phyloP scores from a whole-genome alignment of 164 flowering plant genomes.

The Malania oleifera region DNA sequence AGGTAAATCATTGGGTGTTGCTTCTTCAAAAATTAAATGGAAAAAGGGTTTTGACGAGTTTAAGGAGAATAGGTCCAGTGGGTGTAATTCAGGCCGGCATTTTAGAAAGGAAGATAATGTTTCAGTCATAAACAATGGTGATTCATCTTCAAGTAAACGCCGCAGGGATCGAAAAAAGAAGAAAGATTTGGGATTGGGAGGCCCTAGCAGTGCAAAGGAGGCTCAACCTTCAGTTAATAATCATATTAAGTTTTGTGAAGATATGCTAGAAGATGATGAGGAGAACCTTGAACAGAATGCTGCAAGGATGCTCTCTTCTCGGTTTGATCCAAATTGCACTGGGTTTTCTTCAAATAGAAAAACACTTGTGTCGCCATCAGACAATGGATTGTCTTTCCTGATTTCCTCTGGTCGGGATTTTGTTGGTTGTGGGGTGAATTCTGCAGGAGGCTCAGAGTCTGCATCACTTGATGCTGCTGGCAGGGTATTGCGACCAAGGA shows the following conservation, averaged over 20 bases:
- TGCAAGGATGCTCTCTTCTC: constrained; percentile 94
- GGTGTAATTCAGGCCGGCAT: constrained; percentile 19
- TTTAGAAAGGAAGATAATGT: constrained; percentile 22
- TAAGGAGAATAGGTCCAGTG: constrained; percentile 26
- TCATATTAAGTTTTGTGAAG: constrained; percentile 14
- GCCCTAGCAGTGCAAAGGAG: constrained; percentile 17
- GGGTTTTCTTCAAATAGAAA: constrained; percentile 44
- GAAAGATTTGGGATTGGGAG: constrained; percentile 16
- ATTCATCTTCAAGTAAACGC: constrained; percentile 22
- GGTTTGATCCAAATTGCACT: constrained; percentile 87
- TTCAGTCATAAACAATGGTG: constrained; percentile 20
- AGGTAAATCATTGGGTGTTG: constrained; percentile 21
- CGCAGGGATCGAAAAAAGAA: constrained; percentile 29
- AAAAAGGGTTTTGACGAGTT: constrained; percentile 28
- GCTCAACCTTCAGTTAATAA: constrained; percentile 19
- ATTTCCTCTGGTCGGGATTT: constrained; percentile 24
- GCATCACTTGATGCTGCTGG: constrained; percentile 46
- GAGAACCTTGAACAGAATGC: constrained; percentile 97
- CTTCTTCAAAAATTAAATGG: constrained; percentile 17
- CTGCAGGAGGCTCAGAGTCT: constrained; percentile 30
- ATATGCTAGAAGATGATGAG: constrained; percentile 57
- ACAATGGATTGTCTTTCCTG: constrained; percentile 30
- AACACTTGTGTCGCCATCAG: constrained; percentile 24
- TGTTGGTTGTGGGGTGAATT: constrained; percentile 17
- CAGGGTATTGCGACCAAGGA: constrained; percentile 75